Conservation (phyloP, 768 basidiomycete genomes). For the Trichaptum fuscoviolaceum region DNA sequence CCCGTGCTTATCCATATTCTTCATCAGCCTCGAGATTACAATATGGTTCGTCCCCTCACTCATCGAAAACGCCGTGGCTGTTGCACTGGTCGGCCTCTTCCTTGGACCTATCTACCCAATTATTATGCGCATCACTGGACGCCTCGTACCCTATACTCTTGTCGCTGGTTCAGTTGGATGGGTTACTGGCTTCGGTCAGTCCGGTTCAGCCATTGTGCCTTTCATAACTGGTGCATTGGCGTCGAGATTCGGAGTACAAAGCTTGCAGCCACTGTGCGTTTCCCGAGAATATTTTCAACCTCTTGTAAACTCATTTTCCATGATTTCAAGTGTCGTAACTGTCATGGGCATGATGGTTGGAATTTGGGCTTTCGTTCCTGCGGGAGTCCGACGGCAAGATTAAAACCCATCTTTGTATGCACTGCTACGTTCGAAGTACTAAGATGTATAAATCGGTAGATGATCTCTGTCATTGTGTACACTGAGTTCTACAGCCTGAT, state of each 20-base stretch:
- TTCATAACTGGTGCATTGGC: slow-evolving; percentile 46
- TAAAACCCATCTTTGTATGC: background rate
- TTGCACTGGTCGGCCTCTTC: slow-evolving; percentile 32
- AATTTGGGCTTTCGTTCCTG: slow-evolving; percentile 39
- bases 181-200: slow-evolving; percentile 52
- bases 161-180: slow-evolving; percentile 49
- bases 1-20: background rate
- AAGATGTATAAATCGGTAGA: too few relatives aligned
- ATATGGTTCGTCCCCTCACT: slow-evolving; percentile 51
- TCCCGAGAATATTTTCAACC: background rate
- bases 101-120: slow-evolving; percentile 33
- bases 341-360: slow-evolving; percentile 39
- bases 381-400: slow-evolving; percentile 13
- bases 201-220: slow-evolving; percentile 46
- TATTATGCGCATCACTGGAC: slow-evolving; percentile 16
- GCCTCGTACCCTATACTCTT: slow-evolving; percentile 8
- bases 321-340: slow-evolving; percentile 23
- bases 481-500: too few relatives aligned
- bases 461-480: too few relatives aligned
- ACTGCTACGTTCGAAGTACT: too few relatives aligned
- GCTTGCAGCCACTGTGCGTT: slow-evolving; percentile 45
- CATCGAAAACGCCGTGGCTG: slow-evolving; percentile 44
- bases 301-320: background rate
- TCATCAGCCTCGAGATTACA: slow-evolving; percentile 36
- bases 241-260: slow-evolving; percentile 34